Evolutionary conservation across 257 asterid genomes (phyloP).

Genomic region (Gentiana straminea): DNA sequence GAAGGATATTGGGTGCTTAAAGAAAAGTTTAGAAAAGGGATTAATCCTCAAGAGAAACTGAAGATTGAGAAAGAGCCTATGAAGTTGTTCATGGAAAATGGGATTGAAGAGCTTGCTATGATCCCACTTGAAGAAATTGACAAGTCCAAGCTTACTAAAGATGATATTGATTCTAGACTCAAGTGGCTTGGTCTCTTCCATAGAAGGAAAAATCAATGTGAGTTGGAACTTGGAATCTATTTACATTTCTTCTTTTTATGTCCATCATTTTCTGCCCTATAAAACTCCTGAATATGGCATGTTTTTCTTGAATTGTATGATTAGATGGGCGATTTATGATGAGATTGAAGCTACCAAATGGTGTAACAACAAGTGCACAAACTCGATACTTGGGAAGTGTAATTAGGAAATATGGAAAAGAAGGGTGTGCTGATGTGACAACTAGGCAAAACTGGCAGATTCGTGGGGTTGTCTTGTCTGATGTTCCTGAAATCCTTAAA

Average conservation of each 20-base stretch:
- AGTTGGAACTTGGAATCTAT: slow-evolving; percentile 11
- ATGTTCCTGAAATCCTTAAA: slow-evolving; percentile 74
- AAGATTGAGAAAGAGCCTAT: slow-evolving; percentile 88
- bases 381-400: slow-evolving; percentile 75
- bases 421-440: slow-evolving; percentile 88
- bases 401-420: slow-evolving; percentile 68
- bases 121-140: slow-evolving; percentile 69
- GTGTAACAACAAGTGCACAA: slow-evolving; percentile 82
- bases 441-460: slow-evolving; percentile 97
- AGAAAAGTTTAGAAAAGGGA: slow-evolving; percentile 71
- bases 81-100: slow-evolving; percentile 82
- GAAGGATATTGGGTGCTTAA: slow-evolving; percentile 70
- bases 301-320: background rate
- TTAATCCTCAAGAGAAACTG: slow-evolving; percentile 76
- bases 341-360: slow-evolving; percentile 96
- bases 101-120: slow-evolving; percentile 53
- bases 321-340: slow-evolving; percentile 96
- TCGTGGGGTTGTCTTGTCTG: slow-evolving; percentile 79
- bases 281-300: background rate
- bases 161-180: slow-evolving; percentile 81
- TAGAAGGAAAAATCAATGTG: slow-evolving; percentile 83
- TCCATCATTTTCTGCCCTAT: too few species aligned
- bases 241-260: background rate
- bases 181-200: slow-evolving; percentile 98
- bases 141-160: slow-evolving; percentile 54